Conservation (phyloP, 768 basidiomycete genomes). For the Hebeloma cylindrosporum region DNA sequence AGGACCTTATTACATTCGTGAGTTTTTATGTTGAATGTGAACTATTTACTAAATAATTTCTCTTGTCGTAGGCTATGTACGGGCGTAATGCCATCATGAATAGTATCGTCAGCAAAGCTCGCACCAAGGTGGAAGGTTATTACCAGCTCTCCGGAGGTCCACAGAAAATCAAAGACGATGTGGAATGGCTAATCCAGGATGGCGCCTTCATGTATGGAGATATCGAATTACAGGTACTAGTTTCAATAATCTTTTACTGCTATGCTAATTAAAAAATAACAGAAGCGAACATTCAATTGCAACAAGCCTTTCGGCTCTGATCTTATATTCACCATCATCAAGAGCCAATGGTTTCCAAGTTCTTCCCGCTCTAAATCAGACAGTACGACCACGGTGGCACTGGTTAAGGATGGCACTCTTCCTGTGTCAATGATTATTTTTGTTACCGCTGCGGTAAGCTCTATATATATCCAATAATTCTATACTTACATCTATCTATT, state of each 20-base stretch:
- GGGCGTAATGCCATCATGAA: neutral
- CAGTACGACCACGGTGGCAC: neutral
- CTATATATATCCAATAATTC: no score
- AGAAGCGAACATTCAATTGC: neutral
- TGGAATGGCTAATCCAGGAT: slow-evolving; percentile 1
- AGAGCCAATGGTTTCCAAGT: neutral
- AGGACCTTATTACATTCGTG: neutral
- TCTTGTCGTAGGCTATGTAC: neutral
- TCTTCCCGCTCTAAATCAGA: neutral
- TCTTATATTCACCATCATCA: neutral
- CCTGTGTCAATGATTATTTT: neutral
- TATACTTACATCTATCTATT: neutral
- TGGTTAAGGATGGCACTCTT: neutral
- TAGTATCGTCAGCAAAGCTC: neutral
- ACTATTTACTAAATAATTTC: neutral
- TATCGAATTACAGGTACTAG: neutral
- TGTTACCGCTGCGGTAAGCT: neutral
- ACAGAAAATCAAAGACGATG: neutral
- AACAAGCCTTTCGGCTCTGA: neutral
- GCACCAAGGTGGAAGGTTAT: neutral
- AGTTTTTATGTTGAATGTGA: neutral
- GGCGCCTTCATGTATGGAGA: neutral
- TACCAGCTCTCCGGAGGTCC: neutral
- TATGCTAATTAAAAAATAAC: neutral
- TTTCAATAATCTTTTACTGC: neutral